Evolutionary conservation across 371 early-diverging fungal species (phyloP), one percentile per base, ranked within the genome.

Genomic region (Mucor irregularis): DNA sequence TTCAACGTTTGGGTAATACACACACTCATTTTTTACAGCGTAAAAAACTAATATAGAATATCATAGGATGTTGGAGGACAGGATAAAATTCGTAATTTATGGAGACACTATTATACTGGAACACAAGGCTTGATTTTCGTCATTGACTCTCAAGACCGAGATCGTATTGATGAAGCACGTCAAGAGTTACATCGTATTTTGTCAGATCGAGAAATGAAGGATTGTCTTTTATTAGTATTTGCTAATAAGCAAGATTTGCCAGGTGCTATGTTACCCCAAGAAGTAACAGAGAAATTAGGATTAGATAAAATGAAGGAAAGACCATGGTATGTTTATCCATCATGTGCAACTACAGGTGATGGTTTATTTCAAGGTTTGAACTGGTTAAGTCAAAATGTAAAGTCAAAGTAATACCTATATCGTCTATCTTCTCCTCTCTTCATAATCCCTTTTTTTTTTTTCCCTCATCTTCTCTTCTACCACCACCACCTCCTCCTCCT

Each of bases 171-270:
- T 54, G 93, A 92, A 67, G 93, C 93, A 8, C 79, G 86, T 47
- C 83, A 86, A 61, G 93, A 92, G 73, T 76, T 92, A 34, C 89
- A 89, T 61, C 85, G 88, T 28, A 90, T 92, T 61, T 66, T 92
- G 35, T 79, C 81, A 44, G 92, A 92, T 63, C 75, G 87, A 49
- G 93, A 92, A 81, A 88, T 93, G 89, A 82, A 84, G 60, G 91
- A 91, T 49, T 85, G 85, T 57, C 62, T 91, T 39, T 68, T 92
- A 56, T 76, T 90, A 33, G 90, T 93, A 5, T 90, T 91, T 80
- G 92, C 93, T 33, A 91, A 92, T 69, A 91, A 93, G 68, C 92
- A 92, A 69, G 93, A 93, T 81, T 69, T 93, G 40, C 90, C 88
- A 16, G 78, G 77, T 47, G 87, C 89, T 44, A 87, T 90, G 89